These are phyloP conservation scores for Leccinum sublutescens DNA, from an alignment of 768 basidiomycete species.

Conservation along the genomic window DNA sequence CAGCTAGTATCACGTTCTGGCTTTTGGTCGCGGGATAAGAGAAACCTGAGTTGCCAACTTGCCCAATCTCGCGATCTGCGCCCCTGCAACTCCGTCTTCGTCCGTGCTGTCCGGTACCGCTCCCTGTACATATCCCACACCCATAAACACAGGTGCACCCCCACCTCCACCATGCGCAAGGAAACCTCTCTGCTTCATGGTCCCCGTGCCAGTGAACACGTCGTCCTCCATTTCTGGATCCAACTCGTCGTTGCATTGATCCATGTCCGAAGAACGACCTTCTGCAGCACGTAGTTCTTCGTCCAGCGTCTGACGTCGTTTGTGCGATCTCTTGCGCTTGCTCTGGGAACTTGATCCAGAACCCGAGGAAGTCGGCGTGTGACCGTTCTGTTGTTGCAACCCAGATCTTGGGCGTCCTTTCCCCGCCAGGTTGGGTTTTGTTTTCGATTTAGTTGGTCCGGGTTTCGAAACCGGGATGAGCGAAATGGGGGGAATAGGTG, in stretches of 20 bases:
- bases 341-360: conserved; percentile 16
- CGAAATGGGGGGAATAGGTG: conserved; percentile 21
- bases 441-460: conserved; percentile 12
- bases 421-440: conserved; percentile 14
- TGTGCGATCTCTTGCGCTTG: conserved; percentile 22
- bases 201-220: conserved; percentile 54
- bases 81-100: background rate
- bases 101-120: conserved; percentile 34
- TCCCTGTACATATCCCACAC: conserved; percentile 63
- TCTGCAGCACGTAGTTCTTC: conserved; percentile 59
- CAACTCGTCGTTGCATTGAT: conserved; percentile 38
- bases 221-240: conserved; percentile 42
- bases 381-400: conserved; percentile 2
- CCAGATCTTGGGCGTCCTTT: conserved; percentile 20
- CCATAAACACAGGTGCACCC: conserved; percentile 69
- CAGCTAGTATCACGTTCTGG: conserved; percentile 9
- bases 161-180: conserved; percentile 75
- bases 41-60: conserved; percentile 19
- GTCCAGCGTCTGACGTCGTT: conserved; percentile 58
- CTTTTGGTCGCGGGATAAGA: conserved; percentile 27
- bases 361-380: background rate
- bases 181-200: conserved; percentile 55
- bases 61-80: background rate
- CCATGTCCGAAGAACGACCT: conserved; percentile 31
- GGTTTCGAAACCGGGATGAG: conserved; percentile 22